These are phyloP conservation scores for Rehmannia glutinosa DNA, from an alignment of 257 asterid species.

Conservation along the genomic window DNA sequence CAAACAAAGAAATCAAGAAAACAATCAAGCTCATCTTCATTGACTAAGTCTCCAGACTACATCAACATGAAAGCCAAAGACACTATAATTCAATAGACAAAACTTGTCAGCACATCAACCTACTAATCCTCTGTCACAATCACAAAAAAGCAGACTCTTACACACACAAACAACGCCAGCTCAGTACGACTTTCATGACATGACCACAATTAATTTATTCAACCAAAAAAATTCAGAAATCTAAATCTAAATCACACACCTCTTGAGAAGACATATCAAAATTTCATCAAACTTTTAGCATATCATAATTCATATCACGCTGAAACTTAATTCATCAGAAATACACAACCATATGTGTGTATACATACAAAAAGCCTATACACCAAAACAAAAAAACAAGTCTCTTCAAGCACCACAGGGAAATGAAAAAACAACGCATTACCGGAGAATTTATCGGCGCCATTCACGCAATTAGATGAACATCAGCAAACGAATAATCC, in stretches of 20 bases:
- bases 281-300: neutral
- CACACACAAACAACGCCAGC: conserved; percentile 1
- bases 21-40: conserved; percentile 4
- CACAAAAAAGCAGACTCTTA: neutral
- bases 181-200: neutral
- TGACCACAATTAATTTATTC: neutral
- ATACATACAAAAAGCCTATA: neutral
- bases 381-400: neutral
- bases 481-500: neutral
- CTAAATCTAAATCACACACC: neutral
- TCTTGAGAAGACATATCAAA: neutral
- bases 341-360: conserved; percentile 9
- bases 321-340: neutral
- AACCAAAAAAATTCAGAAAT: no score
- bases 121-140: conserved; percentile 5
- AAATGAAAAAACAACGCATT: neutral
- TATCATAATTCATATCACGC: neutral
- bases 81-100: conserved; percentile 1
- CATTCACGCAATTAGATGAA: no score
- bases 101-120: conserved; percentile 20
- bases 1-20: neutral
- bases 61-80: conserved; percentile 7
- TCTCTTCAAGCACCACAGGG: neutral
- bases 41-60: conserved; percentile 12
- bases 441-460: conserved; percentile 17